Conservation (phyloP, 2,329 filamentous ascomycete species). For the Alternaria ventricosa region DNA sequence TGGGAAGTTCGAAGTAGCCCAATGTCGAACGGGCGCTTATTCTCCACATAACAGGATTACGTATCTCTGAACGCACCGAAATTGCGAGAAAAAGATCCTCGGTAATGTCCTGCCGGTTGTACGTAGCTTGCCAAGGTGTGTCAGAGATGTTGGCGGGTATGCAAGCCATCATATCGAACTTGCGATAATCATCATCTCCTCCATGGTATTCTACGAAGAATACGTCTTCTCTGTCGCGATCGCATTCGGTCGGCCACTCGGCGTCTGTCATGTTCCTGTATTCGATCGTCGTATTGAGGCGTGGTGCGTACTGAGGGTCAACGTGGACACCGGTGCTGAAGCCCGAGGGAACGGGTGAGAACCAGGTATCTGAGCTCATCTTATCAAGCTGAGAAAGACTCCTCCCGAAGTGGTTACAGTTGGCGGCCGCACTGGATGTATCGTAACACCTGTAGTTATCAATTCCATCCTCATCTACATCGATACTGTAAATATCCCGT, state of each 20-base stretch:
- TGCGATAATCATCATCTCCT: too few relatives aligned
- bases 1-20: conserved; percentile 4
- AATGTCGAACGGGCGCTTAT: background rate
- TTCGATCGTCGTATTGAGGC: background rate
- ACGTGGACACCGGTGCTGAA: background rate
- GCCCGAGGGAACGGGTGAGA: background rate
- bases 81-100: background rate
- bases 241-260: background rate
- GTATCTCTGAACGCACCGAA: background rate
- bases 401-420: background rate
- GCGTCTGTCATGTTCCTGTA: background rate
- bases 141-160: background rate
- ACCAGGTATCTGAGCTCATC: background rate
- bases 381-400: background rate
- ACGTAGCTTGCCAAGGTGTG: background rate
- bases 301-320: background rate
- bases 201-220: background rate
- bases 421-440: background rate
- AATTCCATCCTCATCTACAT: background rate
- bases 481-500: too few relatives aligned
- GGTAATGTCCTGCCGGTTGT: background rate
- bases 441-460: background rate
- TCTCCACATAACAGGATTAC: background rate
- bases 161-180: background rate
- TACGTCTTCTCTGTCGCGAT: background rate